Conservation (phyloP, 2,329 filamentous ascomycete genomes). For the Aureobasidium melanogenum region DNA sequence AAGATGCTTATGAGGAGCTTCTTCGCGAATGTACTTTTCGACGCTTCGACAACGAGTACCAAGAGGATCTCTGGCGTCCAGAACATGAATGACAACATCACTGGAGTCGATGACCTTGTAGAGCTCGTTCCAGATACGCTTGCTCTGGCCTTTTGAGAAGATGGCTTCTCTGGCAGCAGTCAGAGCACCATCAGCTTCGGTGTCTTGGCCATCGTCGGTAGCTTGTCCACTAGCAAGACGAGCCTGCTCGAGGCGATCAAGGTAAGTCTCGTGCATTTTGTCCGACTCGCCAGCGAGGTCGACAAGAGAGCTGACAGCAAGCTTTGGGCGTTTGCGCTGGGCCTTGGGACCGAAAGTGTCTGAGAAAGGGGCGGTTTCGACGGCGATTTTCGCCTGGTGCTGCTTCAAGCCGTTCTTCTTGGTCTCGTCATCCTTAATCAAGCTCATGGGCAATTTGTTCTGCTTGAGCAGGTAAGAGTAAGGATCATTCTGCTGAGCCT, state of each 20-base stretch:
- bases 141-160: conserved; percentile 90
- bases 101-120: conserved; percentile 89
- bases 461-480: conserved; percentile 93
- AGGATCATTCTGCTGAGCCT: conserved; percentile 79
- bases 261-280: conserved; percentile 72
- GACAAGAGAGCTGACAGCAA: conserved; percentile 70
- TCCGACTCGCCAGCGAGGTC: conserved; percentile 74
- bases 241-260: conserved; percentile 71
- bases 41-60: conserved; percentile 85
- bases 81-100: conserved; percentile 90
- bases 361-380: conserved; percentile 76
- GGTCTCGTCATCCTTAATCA: conserved; percentile 67
- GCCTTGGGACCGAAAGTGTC: conserved; percentile 91
- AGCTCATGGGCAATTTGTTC: conserved; percentile 92
- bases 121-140: conserved; percentile 94
- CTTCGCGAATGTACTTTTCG: conserved; percentile 86
- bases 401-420: conserved; percentile 74
- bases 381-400: conserved; percentile 86
- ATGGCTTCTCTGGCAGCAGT: conserved; percentile 54
- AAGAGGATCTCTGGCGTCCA: conserved; percentile 81
- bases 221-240: conserved; percentile 65
- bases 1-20: conserved; percentile 93
- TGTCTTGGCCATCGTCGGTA: conserved; percentile 36
- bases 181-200: conserved; percentile 31
- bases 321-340: conserved; percentile 84